Percentiles rank a stretch among this genome's conserved stretches.
Conservation (phyloP, 1,284 basidiomycete genomes). For the Pascua guehoae region DNA sequence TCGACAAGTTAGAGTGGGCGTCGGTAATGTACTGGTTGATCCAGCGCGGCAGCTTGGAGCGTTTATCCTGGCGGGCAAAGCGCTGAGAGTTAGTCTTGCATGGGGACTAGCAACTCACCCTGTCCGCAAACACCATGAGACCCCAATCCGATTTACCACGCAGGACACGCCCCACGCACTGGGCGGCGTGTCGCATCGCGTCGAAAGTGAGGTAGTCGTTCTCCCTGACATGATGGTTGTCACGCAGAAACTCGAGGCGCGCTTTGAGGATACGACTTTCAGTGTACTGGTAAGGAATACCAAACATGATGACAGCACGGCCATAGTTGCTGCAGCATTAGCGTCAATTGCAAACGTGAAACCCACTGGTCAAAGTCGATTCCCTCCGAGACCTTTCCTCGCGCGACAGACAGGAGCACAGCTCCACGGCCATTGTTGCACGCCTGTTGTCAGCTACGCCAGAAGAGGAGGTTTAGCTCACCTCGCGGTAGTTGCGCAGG, state of each 20-base stretch:
- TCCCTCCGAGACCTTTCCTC: constrained; percentile 98
- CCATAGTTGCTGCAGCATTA: constrained; percentile 69
- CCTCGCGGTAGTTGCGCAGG: constrained; percentile 92
- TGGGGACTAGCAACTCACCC: constrained; percentile 56
- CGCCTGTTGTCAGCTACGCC: constrained; percentile 57
- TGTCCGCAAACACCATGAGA: constrained; percentile 98
- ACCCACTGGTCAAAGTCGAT: constrained; percentile 94
- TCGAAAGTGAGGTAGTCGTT: constrained; percentile 99
- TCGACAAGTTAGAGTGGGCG: constrained; percentile 93
- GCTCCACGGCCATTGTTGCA: constrained; percentile 99
- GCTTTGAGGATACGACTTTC: constrained; percentile 97
- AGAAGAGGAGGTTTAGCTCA: too few species aligned
- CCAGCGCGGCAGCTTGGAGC: constrained; percentile 95
- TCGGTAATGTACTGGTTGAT: constrained; percentile 99
- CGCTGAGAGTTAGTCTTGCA: constrained; percentile 61
- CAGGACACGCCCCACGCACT: constrained; percentile 96
- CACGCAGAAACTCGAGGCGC: constrained; percentile 93
- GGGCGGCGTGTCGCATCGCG: constrained; percentile 98
- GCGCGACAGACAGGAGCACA: constrained; percentile 91
- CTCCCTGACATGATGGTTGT: constrained; percentile 95
- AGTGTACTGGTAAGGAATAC: constrained; percentile 97
- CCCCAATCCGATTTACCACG: constrained; percentile 99
- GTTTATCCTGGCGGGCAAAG: constrained; percentile 93
- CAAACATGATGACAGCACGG: constrained; percentile 99
- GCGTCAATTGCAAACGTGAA: not conserved